A percentile compares a stretch with the other conserved stretches of the same genome.
These are phyloP conservation scores for Trichoderma virens DNA, from an alignment of 495 filamentous ascomycete species.

Conservation along the genomic window DNA sequence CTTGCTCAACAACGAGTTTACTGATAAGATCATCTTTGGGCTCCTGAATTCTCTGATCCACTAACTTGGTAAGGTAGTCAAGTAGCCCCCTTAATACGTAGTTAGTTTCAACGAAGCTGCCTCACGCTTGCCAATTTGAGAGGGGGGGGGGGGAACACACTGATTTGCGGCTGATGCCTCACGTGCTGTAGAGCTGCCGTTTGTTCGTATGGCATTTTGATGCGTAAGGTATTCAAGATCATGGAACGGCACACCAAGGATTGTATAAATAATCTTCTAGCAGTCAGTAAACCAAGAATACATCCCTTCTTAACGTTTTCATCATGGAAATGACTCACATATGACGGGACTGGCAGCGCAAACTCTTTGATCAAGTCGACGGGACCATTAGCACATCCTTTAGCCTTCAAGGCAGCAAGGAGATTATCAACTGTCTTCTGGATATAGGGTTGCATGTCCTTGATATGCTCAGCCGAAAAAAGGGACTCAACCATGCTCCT, in stretches of 20 bases:
- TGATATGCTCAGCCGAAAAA: slow-evolving; percentile 30
- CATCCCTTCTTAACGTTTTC: too few relatives aligned
- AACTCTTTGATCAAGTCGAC: slow-evolving; percentile 38
- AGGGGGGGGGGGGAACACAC: slow-evolving; percentile 11
- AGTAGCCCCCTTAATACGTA: slow-evolving; percentile 25
- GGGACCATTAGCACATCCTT: slow-evolving; percentile 21
- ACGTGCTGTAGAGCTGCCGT: slow-evolving; percentile 32
- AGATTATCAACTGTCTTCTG: slow-evolving; percentile 34
- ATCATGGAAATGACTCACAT: slow-evolving; percentile 20
- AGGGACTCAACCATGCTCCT: slow-evolving; percentile 32
- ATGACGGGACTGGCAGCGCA: slow-evolving; percentile 35
- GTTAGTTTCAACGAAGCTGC: slow-evolving; percentile 8
- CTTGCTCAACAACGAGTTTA: slow-evolving; percentile 32
- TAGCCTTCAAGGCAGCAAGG: slow-evolving; percentile 27
- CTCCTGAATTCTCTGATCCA: slow-evolving; percentile 27
- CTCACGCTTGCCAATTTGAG: background rate
- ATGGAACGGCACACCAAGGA: slow-evolving; percentile 39
- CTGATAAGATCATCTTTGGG: slow-evolving; percentile 37
- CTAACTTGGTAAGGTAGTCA: slow-evolving; percentile 28
- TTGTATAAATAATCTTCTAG: slow-evolving; percentile 38
- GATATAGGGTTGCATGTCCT: slow-evolving; percentile 33
- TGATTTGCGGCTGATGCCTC: slow-evolving; percentile 33
- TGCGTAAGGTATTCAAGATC: slow-evolving; percentile 35
- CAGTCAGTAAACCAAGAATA: background rate
- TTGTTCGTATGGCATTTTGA: slow-evolving; percentile 35